phyloP scores from a whole-genome alignment of 805 yeast genomes.

The Torulaspora quercuum region DNA sequence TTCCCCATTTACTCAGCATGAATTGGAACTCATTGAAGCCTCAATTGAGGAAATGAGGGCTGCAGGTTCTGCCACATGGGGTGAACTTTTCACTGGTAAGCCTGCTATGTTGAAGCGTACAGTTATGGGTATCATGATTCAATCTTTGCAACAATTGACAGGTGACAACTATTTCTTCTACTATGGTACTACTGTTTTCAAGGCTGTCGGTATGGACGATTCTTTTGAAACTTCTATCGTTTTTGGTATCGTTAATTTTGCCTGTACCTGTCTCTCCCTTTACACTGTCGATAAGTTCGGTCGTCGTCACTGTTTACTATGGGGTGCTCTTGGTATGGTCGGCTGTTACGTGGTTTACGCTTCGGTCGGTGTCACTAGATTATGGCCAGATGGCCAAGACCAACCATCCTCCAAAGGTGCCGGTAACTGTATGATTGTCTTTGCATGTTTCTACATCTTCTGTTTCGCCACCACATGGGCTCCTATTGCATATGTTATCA shows the following conservation, averaged over 20 bases:
- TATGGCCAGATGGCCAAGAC: conserved; percentile 40
- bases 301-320: conserved; percentile 47
- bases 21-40: conserved; percentile 56
- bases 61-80: conserved; percentile 67
- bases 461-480: conserved; percentile 80
- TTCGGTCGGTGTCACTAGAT: conserved; percentile 56
- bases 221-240: conserved; percentile 59
- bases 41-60: conserved; percentile 56
- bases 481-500: conserved; percentile 63
- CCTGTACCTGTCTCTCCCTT: conserved; percentile 52
- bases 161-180: conserved; percentile 70
- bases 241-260: conserved; percentile 60
- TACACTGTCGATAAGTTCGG: conserved; percentile 56
- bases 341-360: conserved; percentile 51
- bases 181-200: conserved; percentile 61
- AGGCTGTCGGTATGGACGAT: conserved; percentile 59
- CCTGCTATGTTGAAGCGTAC: conserved; percentile 54
- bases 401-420: conserved; percentile 45
- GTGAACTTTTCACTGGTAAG: conserved; percentile 61
- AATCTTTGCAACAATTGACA: conserved; percentile 67
- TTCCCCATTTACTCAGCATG: conserved; percentile 52
- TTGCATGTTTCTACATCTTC: conserved; percentile 69
- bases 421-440: conserved; percentile 69
- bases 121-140: conserved; percentile 53
- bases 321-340: conserved; percentile 51